A percentile compares a stretch with the other conserved stretches of the same genome.
These are phyloP conservation scores for Fusarium albidum DNA, from an alignment of 2,329 filamentous ascomycete species.

Conservation along the genomic window DNA sequence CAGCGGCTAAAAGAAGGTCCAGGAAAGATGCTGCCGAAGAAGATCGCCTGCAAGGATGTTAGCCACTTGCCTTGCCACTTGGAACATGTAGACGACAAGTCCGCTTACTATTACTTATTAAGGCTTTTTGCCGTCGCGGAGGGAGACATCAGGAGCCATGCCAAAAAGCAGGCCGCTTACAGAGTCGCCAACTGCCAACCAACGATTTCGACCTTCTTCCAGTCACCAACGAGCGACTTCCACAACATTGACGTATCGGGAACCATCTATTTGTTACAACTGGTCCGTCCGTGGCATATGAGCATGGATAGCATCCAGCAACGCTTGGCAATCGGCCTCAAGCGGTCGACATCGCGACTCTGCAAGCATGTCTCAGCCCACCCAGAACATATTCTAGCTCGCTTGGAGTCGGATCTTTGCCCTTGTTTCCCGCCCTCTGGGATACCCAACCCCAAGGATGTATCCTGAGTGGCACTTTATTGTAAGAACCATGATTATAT, in stretches of 20 bases:
- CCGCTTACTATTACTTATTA: too few relatives aligned
- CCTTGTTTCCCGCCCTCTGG: neutral
- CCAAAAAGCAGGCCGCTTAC: too few relatives aligned
- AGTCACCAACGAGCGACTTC: too few relatives aligned
- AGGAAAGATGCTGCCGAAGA: too few relatives aligned
- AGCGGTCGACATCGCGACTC: neutral
- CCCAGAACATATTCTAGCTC: neutral
- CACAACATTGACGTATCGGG: too few relatives aligned
- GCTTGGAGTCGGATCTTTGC: neutral
- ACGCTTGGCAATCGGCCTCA: neutral
- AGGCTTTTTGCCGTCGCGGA: too few relatives aligned
- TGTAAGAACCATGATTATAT: neutral
- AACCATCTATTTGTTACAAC: neutral
- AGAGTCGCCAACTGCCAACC: too few relatives aligned
- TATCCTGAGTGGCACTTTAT: too few relatives aligned
- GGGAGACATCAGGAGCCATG: too few relatives aligned
- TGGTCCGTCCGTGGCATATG: neutral
- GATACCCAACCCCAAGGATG: rapidly evolving
- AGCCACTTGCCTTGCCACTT: neutral
- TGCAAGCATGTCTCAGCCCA: conserved; percentile 8
- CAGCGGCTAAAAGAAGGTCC: rapidly evolving
- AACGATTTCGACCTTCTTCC: too few relatives aligned
- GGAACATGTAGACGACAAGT: too few relatives aligned
- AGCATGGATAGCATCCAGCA: rapidly evolving
- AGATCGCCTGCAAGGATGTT: neutral